phyloP scores from a whole-genome alignment of 345 rosid species.

The Eucalyptus pumila region DNA sequence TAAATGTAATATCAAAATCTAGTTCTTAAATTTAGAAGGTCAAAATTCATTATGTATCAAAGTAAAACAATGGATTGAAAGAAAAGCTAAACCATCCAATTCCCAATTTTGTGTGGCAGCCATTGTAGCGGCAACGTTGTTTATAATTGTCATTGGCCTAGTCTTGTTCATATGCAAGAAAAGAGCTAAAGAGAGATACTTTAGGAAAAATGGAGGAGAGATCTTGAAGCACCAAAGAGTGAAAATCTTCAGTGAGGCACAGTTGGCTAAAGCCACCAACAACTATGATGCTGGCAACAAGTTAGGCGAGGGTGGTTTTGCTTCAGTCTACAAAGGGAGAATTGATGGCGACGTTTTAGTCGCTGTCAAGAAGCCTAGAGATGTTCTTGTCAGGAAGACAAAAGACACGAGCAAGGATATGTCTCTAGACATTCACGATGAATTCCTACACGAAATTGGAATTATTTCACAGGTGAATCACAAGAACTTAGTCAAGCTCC shows the following conservation, averaged over 20 bases:
- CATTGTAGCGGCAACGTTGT: too few species aligned
- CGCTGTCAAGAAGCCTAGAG: background rate
- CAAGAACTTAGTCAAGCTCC: background rate
- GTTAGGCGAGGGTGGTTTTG: background rate
- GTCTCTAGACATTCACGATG: background rate
- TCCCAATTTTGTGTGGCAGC: background rate
- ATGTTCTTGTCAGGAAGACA: background rate
- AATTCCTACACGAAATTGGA: background rate
- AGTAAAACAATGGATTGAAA: background rate
- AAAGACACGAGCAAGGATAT: background rate
- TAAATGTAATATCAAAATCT: too few species aligned
- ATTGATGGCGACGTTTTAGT: background rate
- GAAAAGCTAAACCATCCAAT: background rate
- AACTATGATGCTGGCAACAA: background rate
- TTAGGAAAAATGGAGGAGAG: background rate
- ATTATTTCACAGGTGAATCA: background rate
- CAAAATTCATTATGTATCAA: background rate
- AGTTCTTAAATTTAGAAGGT: too few species aligned
- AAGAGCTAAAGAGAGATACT: background rate
- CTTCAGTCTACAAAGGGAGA: background rate
- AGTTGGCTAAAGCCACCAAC: background rate
- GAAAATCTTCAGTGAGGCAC: background rate
- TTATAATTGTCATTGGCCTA: background rate
- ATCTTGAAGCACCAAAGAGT: background rate
- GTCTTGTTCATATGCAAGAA: background rate